Base-by-base conservation (phyloP, 1,284 basidiomycete genomes). In the Somion occarium region DNA sequence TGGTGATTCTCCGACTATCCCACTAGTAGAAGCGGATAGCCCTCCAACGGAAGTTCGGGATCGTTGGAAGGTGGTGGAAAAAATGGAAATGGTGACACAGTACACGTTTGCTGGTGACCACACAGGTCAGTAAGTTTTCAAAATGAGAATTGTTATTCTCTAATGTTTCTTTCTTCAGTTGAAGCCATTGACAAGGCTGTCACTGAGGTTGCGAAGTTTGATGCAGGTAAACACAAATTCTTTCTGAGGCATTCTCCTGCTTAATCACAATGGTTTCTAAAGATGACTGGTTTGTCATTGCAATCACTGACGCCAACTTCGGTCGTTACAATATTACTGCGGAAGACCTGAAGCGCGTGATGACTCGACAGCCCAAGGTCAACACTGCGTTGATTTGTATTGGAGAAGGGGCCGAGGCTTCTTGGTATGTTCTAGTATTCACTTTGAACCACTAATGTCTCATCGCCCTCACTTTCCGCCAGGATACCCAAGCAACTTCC, bases 261-360 rank as follows among this genome's bases (percentile, higher is more conserved):
- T 23, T 24, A 23, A 22, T 19, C n/a, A 13, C 9, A 3, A 43
- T n/a, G n/a, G n/a, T n/a, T n/a, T 24, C 15, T 38, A 9, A 18
- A 81, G 82, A 85, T 57, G 82, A 84, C 53, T 83, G 82, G 79
- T 83, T 83, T 59, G 81, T 84, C 15, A 83, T 85, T 53, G 78
- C 80, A 3, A 78, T 85, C 48, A 82, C 82, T 64, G 82, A 85
- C 59, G 83, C 82, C 11, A 85, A 85, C 63, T 85, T 85, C 56
- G 74, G 70, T 18, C 70, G 81, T 39, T 85, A 85, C 61, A 67
- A 73, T 48, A 83, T 85, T 52, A 79, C 79, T n/a, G 71, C 76
- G 3, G 80, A 82, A 49, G 76, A 82, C 27, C 60, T 85, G 23
- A 74, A 73, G 15, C 68, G 71, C 18, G 77, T 73, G 1, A 83